Percentiles rank a stretch among this genome's conserved stretches.
These are phyloP conservation scores for Zancudomyces culisetae DNA, from an alignment of 371 early-diverging fungal genomes.

Conservation along the genomic window DNA sequence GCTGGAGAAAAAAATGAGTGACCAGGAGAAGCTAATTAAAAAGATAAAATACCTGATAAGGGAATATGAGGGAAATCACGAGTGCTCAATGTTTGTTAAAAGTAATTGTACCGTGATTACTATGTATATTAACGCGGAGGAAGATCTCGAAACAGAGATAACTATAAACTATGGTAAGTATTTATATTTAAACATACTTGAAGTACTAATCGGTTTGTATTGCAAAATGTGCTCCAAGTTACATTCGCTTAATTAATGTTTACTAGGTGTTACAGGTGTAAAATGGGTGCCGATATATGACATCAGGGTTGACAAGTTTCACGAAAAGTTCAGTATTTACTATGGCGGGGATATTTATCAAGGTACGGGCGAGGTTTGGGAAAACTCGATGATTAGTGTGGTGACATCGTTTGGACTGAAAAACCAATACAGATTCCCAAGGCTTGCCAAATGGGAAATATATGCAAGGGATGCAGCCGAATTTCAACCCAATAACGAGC, in stretches of 20 bases:
- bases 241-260: no score
- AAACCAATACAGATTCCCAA: background rate
- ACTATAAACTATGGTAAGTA: background rate
- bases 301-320: background rate
- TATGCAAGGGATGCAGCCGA: background rate
- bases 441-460: background rate
- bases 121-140: background rate
- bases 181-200: no score
- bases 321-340: background rate
- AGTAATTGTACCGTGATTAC: background rate
- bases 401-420: background rate
- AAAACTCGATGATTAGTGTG: background rate
- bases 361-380: background rate
- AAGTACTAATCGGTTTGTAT: no score
- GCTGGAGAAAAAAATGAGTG: background rate
- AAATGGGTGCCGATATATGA: slow-evolving; percentile 1
- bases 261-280: background rate
- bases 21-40: background rate
- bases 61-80: background rate
- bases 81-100: background rate
- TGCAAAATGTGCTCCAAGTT: no score
- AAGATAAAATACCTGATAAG: background rate
- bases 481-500: background rate
- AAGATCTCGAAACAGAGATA: background rate
- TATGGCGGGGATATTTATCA: background rate